Conservation (phyloP, 768 basidiomycete species). For the Paxillus rubicundulus region DNA sequence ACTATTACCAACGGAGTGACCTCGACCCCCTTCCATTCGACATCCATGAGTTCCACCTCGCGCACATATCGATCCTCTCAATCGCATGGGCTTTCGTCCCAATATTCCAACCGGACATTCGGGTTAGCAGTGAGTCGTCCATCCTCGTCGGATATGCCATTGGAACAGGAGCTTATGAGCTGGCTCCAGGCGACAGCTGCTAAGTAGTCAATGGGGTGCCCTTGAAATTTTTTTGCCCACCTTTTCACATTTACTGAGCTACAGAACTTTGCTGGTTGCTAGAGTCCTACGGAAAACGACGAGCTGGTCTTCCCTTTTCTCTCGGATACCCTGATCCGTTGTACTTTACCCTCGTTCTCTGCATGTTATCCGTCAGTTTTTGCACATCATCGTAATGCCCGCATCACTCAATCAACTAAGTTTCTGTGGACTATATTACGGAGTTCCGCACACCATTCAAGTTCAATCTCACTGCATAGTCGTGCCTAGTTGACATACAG, state of each 20-base stretch:
- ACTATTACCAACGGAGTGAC: conserved; percentile 46
- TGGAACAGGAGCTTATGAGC: conserved; percentile 36
- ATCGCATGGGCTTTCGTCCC: conserved; percentile 65
- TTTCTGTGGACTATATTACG: conserved; percentile 7
- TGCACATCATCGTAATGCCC: conserved; percentile 38
- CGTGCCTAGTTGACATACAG: neutral
- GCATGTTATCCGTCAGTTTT: conserved; percentile 38
- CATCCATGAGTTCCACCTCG: conserved; percentile 58
- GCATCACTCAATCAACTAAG: conserved; percentile 31
- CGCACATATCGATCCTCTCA: conserved; percentile 69
- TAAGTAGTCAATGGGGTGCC: conserved; percentile 19
- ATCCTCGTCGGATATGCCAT: conserved; percentile 33
- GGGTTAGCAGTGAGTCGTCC: conserved; percentile 61
- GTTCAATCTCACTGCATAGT: conserved; percentile 5
- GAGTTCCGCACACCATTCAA: neutral
- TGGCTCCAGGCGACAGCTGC: conserved; percentile 37
- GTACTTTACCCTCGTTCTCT: conserved; percentile 41
- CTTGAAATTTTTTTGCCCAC: conserved; percentile 6
- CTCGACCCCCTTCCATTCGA: conserved; percentile 58
- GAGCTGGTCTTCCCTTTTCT: conserved; percentile 36
- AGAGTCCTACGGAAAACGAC: conserved; percentile 24
- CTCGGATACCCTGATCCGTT: conserved; percentile 39
- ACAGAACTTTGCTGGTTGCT: conserved; percentile 26
- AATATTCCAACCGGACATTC: conserved; percentile 73
- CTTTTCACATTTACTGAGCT: conserved; percentile 9